A percentile compares a stretch with the other conserved stretches of the same genome.
Evolutionary conservation across 2,329 filamentous ascomycete genomes (phyloP).

Genomic region (Aureobasidium sp.): DNA sequence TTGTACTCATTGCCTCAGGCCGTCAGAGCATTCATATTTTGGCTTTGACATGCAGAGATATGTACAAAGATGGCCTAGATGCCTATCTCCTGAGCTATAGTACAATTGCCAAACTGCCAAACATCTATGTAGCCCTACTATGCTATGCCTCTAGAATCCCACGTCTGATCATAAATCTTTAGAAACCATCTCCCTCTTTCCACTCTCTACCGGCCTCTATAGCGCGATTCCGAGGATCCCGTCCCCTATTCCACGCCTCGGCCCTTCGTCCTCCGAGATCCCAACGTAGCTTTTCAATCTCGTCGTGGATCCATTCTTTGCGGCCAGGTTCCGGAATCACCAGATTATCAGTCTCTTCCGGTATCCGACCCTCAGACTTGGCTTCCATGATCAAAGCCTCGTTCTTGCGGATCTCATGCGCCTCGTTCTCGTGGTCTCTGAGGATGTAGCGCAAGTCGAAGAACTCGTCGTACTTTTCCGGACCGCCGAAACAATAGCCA

Average conservation of each 20-base stretch:
- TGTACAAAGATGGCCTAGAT: neutral
- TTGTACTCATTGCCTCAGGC: neutral
- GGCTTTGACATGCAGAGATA: neutral
- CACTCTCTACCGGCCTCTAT: conserved; percentile 47
- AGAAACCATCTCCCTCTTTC: conserved; percentile 51
- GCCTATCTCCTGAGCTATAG: neutral
- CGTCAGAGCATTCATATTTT: neutral
- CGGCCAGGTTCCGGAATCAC: conserved; percentile 34
- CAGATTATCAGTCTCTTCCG: conserved; percentile 27
- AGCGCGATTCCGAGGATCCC: conserved; percentile 46
- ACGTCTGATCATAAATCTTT: conserved; percentile 18
- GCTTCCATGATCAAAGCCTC: conserved; percentile 31
- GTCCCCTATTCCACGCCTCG: conserved; percentile 45
- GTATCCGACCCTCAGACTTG: conserved; percentile 29
- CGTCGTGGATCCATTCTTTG: conserved; percentile 36
- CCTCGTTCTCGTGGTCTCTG: conserved; percentile 35
- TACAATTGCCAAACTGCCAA: neutral
- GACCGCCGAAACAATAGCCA: conserved; percentile 53
- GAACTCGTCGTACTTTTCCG: conserved; percentile 43
- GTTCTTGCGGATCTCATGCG: conserved; percentile 38
- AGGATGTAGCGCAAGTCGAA: conserved; percentile 40
- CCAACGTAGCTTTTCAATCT: conserved; percentile 39
- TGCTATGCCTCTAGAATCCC: neutral
- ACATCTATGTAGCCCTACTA: neutral
- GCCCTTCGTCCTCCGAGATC: conserved; percentile 37